Percentiles rank a stretch among this genome's conserved stretches.
phyloP scores from a whole-genome alignment of 1,139 yeast species.

The Candida sp. region DNA sequence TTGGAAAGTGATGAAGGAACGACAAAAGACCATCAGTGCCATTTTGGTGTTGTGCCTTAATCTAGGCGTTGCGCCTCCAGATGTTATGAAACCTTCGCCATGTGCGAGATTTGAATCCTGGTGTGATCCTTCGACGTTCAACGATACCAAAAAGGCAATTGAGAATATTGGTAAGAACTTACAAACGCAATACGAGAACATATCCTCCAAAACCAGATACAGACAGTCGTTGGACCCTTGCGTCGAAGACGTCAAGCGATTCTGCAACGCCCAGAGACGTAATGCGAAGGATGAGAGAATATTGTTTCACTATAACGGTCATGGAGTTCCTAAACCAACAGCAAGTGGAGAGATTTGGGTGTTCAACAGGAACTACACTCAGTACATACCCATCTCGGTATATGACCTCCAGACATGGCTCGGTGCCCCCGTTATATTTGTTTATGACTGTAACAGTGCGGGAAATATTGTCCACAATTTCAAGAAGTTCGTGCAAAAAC shows the following conservation, averaged over 20 bases:
- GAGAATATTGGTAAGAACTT: conserved; percentile 90
- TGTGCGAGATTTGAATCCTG: conserved; percentile 94
- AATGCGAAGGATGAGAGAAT: conserved; percentile 93
- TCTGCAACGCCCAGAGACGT: conserved; percentile 86
- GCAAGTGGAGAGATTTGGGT: conserved; percentile 99
- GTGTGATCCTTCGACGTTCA: conserved; percentile 86
- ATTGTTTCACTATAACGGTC: conserved; percentile 95
- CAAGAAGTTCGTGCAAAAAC: conserved; percentile 87
- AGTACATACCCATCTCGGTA: conserved; percentile 92
- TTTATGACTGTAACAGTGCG: conserved; percentile 94
- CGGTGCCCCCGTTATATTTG: conserved; percentile 97
- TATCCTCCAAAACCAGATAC: conserved; percentile 86
- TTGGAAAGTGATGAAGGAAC: conserved; percentile 91
- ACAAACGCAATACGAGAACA: conserved; percentile 88
- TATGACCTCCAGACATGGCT: conserved; percentile 97
- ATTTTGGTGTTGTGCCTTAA: conserved; percentile 90
- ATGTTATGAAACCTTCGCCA: conserved; percentile 91
- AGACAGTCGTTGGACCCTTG: conserved; percentile 94
- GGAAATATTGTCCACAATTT: conserved; percentile 93
- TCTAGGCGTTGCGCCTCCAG: conserved; percentile 98
- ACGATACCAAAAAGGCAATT: conserved; percentile 90
- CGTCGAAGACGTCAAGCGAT: conserved; percentile 93
- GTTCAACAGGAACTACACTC: conserved; percentile 95
- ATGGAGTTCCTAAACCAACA: conserved; percentile 98
- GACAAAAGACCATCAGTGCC: conserved; percentile 95